Base-by-base conservation (phyloP, 257 asterid genomes). In the Thymus quinquecostatus region DNA sequence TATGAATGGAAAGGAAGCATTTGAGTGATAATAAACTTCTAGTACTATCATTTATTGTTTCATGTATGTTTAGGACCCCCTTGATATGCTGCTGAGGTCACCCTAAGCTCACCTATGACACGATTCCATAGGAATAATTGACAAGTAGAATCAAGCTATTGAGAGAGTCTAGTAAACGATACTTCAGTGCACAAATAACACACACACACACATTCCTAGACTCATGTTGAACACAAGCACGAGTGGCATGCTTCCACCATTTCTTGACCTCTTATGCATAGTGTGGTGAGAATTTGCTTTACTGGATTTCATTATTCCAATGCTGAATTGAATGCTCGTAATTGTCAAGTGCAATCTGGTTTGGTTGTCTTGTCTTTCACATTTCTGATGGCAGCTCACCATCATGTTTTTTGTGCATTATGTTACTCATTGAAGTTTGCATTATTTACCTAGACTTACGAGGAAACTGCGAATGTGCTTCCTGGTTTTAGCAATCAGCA, bases 21-120 rank as follows among this genome's bases (percentile, higher is more conserved):
- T 14, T 53, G 48, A n/a, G n/a, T 51, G 57, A 40, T 32, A 14
- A 48, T 73, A 44, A 64, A 14, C 60, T 64, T 64, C 21, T 60
- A n/a, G 51, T 53, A 38, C 64, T 38, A 51, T 8, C 13, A 14
- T 53, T 41, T 30, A 32, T 54, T 44, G 64, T 48, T 60, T 32
- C 33, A 40, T 51, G 56, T 51, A 11, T 45, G 56, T 10, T 8
- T 45, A 40, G 44, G 49, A 10, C 11, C 12, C 48, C 49, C 57
- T 72, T 41, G 12, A 40, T 69, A 38, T 12, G 57, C 38, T 73
- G 32, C 21, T 10, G 4, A 30, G 36, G 28, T 48, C 51, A 2
- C 43, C 44, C 47, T 56, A 59, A 13, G n/a, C 6, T 2, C 2
- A 8, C 14, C 6, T 58, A 4, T 6, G 13, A 43, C 45, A 44